Evolutionary conservation across 495 filamentous ascomycete genomes (phyloP), one percentile per base, ranked within the genome.

Genomic region (Entonaema liquescens): DNA sequence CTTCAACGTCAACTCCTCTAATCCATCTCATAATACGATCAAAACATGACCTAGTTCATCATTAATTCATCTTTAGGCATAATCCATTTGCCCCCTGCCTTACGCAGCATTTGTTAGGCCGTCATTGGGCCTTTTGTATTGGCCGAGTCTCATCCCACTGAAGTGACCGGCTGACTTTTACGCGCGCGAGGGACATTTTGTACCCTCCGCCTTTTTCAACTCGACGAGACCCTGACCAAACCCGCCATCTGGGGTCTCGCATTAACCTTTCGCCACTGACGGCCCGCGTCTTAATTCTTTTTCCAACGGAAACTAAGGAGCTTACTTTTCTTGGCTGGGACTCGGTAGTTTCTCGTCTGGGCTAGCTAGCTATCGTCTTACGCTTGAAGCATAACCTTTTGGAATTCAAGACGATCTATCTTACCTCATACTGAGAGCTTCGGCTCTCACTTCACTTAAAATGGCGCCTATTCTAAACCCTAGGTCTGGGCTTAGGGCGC

Each of bases 1-100:
- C 68, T 63, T 67, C 67, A 70, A 70, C 67, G 71, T 74, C 67
- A 70, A 66, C 47, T 70, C 71, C 35, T 65, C 59, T 64, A n/a
- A 33, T 56, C 59, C 61, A 60, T 74, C 62, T 35, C 31, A 40
- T 23, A 68, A 35, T n/a, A 68, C 62, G 62, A 62, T 42, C 57
- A 50, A 42, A 50, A 38, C 29, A 68, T 62, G 56, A 53, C 12
- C 33, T 2, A 61, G 9, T 21, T 49, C 55, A 58, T 66, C 42
- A 23, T 53, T 59, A 67, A 60, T 50, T 40, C 35, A 63, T n/a
- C 29, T 26, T n/a, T 67, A 54, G 58, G 66, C 71, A 64, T 62
- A 58, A 63, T 67, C 9, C 36, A 70, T 26, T 31, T 59, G 35
- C 28, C 49, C 49, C 56, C 33, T 65, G 61, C 61, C 15, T 44